Evolutionary conservation across 1,139 yeast species (phyloP), one percentile per base, ranked within the genome.

Genomic region (Suhomyces bolitotheri): DNA sequence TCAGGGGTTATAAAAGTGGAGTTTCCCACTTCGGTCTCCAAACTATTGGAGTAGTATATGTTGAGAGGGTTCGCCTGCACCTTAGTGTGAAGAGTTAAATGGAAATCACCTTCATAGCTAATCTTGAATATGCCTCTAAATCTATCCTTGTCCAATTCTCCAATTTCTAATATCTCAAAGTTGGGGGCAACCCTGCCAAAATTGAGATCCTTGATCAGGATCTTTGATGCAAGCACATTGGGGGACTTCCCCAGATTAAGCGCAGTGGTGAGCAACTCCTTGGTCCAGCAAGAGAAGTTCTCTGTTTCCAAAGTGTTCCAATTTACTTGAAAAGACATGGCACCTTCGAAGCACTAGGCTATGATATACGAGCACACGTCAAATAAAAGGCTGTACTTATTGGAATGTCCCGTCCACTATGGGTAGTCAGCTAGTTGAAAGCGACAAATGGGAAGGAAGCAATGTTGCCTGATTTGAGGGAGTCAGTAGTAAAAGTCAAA

Each of bases 91-190:
- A 87, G 68, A 1, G 94, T 84, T 38, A 87, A 76, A 38, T 80
- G 80, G 19, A 90, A 89, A 54, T 86, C 89, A 3, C 96, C 96
- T 34, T 72, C 68, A 55, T 88, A 87, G 46, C 78, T 80, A 45
- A 87, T 76, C 53, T 87, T 86, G 66, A 87, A 88, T 21, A 87
- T 87, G 1, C 96, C 96, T 39, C 95, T 68, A 53, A 87, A 88
- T 44, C 88, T 63, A 58, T 87, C 95, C 22, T 70, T 73, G 9
- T 83, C 95, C 31, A 88, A 62, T 55, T 87, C 96, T 2, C 96
- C 96, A 45, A 87, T 83, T 54, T 87, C 96, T 41, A 87, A 65
- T 25, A 88, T 83, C 58, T 87, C 96, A 45, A 87, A 78, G 38
- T 73, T 71, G 0, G 96, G 96, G 1, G 95, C 82, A 35, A 73